Conservation (phyloP, 495 filamentous ascomycete genomes). For the Talaromyces ruber region DNA sequence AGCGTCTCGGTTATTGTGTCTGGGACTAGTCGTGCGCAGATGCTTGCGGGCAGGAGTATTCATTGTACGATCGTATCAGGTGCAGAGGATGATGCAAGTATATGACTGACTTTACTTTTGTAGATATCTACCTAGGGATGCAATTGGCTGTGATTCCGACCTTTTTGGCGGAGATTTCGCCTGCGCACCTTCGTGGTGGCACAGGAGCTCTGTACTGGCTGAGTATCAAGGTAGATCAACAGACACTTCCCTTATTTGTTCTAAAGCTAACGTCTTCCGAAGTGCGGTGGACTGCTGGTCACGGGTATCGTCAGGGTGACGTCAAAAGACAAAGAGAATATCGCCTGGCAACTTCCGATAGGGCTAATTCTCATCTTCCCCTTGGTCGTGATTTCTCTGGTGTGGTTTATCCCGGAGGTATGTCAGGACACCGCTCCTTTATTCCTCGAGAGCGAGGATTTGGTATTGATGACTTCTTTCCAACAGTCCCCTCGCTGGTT, state of each 20-base stretch:
- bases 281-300: conserved; percentile 12
- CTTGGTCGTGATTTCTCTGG: conserved; percentile 11
- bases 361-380: conserved; percentile 20
- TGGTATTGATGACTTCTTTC: neutral
- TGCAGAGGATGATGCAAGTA: neutral
- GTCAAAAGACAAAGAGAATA: conserved; percentile 12
- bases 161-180: conserved; percentile 21
- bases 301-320: conserved; percentile 8
- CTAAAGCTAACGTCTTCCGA: neutral
- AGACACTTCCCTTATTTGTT: neutral
- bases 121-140: conserved; percentile 28
- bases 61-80: neutral
- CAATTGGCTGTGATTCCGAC: conserved; percentile 21
- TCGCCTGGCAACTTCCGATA: conserved; percentile 23
- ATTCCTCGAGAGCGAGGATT: neutral
- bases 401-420: conserved; percentile 23
- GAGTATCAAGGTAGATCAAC: conserved; percentile 10
- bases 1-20: conserved; percentile 21
- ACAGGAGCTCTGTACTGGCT: conserved; percentile 21
- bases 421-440: neutral
- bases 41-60: conserved; percentile 17
- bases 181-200: conserved; percentile 19
- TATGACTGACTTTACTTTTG: conserved; percentile 7
- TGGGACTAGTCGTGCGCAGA: conserved; percentile 15
- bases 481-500: conserved; percentile 23